Evolutionary conservation across 306 rosid species (phyloP).

Genomic region (Trifolium subterraneum): DNA sequence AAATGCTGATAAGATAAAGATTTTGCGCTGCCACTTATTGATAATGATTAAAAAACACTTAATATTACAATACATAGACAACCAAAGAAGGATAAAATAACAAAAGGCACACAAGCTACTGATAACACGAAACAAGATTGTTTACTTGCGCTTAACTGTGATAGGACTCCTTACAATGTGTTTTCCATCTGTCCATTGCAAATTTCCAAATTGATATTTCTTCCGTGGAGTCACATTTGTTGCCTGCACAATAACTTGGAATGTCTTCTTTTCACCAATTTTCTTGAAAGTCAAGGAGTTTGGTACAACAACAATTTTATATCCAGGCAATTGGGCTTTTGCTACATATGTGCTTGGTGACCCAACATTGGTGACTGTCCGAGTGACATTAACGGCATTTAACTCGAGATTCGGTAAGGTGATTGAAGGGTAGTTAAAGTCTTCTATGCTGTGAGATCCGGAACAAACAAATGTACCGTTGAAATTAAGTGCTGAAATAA

Average conservation of each 20-base stretch:
- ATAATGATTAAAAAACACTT: slow-evolving; percentile 23
- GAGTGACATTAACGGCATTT: slow-evolving; percentile 36
- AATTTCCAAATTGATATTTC: background rate
- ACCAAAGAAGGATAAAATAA: background rate
- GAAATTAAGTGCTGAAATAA: slow-evolving; percentile 51
- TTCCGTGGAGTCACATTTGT: background rate
- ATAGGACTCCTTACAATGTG: slow-evolving; percentile 25
- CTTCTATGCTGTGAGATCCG: slow-evolving; percentile 35
- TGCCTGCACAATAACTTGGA: background rate
- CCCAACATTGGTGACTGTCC: slow-evolving; percentile 47
- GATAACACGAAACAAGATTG: background rate
- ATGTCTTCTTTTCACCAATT: background rate
- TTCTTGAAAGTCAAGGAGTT: background rate
- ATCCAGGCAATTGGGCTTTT: slow-evolving; percentile 56
- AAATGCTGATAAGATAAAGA: background rate
- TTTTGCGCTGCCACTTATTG: background rate
- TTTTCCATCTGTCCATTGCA: background rate
- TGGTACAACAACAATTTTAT: background rate
- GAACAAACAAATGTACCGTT: too few species aligned
- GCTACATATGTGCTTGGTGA: slow-evolving; percentile 63
- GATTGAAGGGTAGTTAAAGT: slow-evolving; percentile 85
- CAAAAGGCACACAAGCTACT: background rate
- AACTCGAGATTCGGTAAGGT: slow-evolving; percentile 68
- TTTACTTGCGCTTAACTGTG: slow-evolving; percentile 32
- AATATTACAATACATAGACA: background rate